phyloP scores from a whole-genome alignment of 2,329 filamentous ascomycete genomes.

The Pseudocercospora crystallina region DNA sequence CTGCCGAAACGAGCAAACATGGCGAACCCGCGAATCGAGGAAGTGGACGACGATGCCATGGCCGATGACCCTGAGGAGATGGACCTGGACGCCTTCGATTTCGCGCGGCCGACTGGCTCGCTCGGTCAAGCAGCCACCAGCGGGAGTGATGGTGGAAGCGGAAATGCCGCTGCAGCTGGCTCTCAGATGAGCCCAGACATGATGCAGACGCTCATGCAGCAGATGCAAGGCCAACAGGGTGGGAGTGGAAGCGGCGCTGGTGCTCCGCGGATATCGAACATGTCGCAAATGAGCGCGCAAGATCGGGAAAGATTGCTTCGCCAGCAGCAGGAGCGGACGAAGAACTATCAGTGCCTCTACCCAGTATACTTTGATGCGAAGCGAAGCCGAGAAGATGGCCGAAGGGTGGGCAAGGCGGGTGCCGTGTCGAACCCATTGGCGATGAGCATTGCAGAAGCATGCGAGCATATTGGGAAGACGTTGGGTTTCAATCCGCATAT shows the following conservation, averaged over 20 bases:
- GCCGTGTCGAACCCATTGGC: constrained; percentile 85
- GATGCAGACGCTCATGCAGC: constrained; percentile 28
- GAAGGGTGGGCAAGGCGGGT: constrained; percentile 69
- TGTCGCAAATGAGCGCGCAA: constrained; percentile 32
- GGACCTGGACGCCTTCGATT: constrained; percentile 69
- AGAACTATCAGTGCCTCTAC: constrained; percentile 85
- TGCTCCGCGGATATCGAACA: constrained; percentile 18
- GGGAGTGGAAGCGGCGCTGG: constrained; percentile 16
- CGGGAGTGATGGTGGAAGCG: constrained; percentile 4
- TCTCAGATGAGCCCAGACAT: constrained; percentile 22
- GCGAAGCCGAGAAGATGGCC: constrained; percentile 73
- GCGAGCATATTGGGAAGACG: constrained; percentile 57
- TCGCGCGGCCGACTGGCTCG: constrained; percentile 32
- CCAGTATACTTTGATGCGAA: constrained; percentile 89
- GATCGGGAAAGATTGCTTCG: constrained; percentile 37
- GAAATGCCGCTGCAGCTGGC: constrained; percentile 19
- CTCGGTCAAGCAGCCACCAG: constrained; percentile 18
- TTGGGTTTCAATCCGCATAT: constrained; percentile 56
- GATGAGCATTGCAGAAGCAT: constrained; percentile 84
- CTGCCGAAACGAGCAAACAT: constrained; percentile 48
- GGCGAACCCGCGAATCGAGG: constrained; percentile 86
- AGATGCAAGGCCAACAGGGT: constrained; percentile 9
- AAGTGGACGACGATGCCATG: constrained; percentile 75
- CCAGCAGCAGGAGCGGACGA: constrained; percentile 59
- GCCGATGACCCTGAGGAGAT: constrained; percentile 77